Percentiles rank a stretch among this genome's conserved stretches.
Evolutionary conservation across 345 rosid species (phyloP).

Genomic region (Acer campestre): DNA sequence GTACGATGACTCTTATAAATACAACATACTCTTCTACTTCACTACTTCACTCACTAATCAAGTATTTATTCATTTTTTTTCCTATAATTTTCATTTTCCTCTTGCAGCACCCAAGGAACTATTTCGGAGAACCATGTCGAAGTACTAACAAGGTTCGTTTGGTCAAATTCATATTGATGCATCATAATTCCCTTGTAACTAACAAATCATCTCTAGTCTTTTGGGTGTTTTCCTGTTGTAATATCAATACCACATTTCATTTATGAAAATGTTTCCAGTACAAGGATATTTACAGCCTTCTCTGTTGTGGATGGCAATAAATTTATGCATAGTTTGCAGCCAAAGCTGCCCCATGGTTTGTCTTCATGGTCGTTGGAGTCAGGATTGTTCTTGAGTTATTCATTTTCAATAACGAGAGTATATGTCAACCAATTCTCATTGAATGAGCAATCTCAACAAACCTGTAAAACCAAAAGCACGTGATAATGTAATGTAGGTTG

Average conservation of each 20-base stretch:
- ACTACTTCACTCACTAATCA: neutral
- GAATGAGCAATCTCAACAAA: too few species aligned
- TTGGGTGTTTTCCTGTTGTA: neutral
- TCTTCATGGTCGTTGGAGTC: neutral
- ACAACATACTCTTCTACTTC: neutral
- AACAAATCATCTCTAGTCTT: neutral
- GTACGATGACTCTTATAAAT: slow-evolving; percentile 33
- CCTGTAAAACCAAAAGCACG: too few species aligned
- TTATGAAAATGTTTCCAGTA: neutral
- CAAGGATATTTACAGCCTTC: neutral
- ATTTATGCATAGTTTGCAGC: neutral
- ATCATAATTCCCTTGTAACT: neutral
- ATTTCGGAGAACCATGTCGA: slow-evolving; percentile 61
- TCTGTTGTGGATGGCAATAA: neutral
- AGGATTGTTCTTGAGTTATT: neutral
- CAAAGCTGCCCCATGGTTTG: neutral
- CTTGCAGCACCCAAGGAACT: slow-evolving; percentile 85
- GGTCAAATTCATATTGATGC: neutral
- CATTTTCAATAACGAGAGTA: too few species aligned
- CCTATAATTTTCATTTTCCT: neutral
- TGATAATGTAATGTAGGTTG: too few species aligned
- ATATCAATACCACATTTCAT: neutral
- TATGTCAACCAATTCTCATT: too few species aligned
- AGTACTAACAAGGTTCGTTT: slow-evolving; percentile 38
- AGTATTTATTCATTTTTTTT: slow-evolving; percentile 5